These are phyloP conservation scores for Astrothelium subdiscretum DNA, from an alignment of 495 filamentous ascomycete species.

Conservation along the genomic window DNA sequence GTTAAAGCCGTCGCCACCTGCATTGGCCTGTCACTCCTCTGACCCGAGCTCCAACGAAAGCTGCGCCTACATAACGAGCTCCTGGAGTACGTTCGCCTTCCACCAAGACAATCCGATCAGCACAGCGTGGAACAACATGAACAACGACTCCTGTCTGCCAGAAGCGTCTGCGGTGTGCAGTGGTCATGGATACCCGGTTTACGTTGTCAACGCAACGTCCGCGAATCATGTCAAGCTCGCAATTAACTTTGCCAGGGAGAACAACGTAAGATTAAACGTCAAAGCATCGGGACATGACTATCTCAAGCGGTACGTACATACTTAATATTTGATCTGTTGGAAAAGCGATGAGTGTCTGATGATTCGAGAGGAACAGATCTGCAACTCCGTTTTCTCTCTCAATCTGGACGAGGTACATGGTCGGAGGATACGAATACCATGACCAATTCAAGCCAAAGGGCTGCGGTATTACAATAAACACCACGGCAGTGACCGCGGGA, in stretches of 20 bases:
- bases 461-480: not conserved
- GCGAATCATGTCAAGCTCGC: constrained; percentile 8
- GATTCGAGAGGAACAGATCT: not conserved
- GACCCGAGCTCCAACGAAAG: not conserved
- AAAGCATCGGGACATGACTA: not conserved
- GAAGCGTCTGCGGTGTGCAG: not conserved
- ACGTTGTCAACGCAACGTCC: constrained; percentile 16
- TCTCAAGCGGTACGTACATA: not conserved
- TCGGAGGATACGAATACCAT: not conserved
- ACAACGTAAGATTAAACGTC: constrained; percentile 14
- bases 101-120: constrained; percentile 1
- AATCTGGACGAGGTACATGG: constrained; percentile 1
- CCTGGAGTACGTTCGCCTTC: not conserved
- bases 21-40: not conserved
- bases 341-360: not conserved
- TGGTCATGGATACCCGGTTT: constrained; percentile 4
- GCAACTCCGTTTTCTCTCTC: not conserved
- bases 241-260: constrained; percentile 16
- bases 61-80: not conserved
- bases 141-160: constrained; percentile 3
- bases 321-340: not conserved
- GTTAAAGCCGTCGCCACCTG: not conserved
- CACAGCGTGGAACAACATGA: constrained; percentile 5
- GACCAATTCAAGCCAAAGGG: not conserved
- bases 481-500: not conserved